Evolutionary conservation across 371 early-diverging fungal genomes (phyloP).

Genomic region (Mucor racemosus): DNA sequence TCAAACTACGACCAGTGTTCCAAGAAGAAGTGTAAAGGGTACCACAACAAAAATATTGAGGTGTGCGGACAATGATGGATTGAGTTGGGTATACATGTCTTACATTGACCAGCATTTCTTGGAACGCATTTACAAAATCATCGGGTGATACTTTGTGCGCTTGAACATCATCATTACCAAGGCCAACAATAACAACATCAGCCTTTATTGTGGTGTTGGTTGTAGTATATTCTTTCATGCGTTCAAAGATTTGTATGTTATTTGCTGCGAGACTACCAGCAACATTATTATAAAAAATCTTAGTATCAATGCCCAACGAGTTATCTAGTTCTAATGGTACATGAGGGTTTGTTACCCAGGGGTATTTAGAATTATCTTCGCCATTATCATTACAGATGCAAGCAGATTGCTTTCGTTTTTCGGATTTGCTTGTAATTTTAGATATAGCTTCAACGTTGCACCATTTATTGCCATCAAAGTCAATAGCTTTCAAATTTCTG

Average conservation of each 20-base stretch:
- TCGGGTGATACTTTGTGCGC: conserved; percentile 28
- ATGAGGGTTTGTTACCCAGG: conserved; percentile 40
- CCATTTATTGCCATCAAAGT: conserved; percentile 31
- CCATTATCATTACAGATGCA: conserved; percentile 31
- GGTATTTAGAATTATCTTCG: conserved; percentile 27
- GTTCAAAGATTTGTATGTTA: conserved; percentile 14
- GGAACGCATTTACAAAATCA: conserved; percentile 29
- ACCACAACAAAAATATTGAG: conserved; percentile 44
- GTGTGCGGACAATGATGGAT: conserved; percentile 42
- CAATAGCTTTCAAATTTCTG: conserved; percentile 44
- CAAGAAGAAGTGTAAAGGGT: conserved; percentile 36
- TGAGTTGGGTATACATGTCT: conserved; percentile 39
- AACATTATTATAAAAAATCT: conserved; percentile 37
- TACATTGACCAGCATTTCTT: conserved; percentile 21
- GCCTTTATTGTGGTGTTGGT: conserved; percentile 21
- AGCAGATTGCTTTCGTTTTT: conserved; percentile 10
- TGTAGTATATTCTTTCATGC: conserved; percentile 6
- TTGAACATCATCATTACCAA: conserved; percentile 44
- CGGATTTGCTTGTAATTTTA: conserved; percentile 3
- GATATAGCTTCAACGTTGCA: conserved; percentile 21
- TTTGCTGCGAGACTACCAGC: conserved; percentile 17
- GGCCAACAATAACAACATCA: conserved; percentile 38
- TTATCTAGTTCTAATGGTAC: conserved; percentile 33
- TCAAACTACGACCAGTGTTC: conserved; percentile 44
- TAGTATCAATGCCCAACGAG: conserved; percentile 38